Evolutionary conservation across 2,329 filamentous ascomycete genomes (phyloP).

Genomic region (Colletotrichum neosansevieriae): DNA sequence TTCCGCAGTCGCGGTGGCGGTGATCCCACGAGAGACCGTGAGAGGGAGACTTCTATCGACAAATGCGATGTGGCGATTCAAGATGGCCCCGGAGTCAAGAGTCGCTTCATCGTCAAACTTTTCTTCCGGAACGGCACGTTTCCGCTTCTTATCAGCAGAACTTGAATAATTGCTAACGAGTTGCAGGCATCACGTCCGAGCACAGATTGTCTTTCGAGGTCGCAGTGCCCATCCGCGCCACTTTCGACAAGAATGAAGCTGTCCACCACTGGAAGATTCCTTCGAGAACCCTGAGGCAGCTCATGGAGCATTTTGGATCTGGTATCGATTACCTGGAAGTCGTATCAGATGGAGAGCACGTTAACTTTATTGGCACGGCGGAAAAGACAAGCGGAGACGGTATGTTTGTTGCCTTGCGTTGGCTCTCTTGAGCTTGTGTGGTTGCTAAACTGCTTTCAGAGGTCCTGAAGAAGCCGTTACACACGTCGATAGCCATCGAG

Average conservation of each 20-base stretch:
- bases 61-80: slow-evolving; percentile 80
- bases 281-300: slow-evolving; percentile 76
- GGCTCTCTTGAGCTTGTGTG: not conserved
- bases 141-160: no score
- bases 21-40: slow-evolving; percentile 68
- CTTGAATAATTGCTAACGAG: not conserved
- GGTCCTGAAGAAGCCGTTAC: slow-evolving; percentile 82
- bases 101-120: slow-evolving; percentile 80
- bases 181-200: slow-evolving; percentile 77
- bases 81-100: slow-evolving; percentile 77
- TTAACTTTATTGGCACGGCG: slow-evolving; percentile 85
- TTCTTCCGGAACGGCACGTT: slow-evolving; percentile 75
- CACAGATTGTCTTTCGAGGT: slow-evolving; percentile 82
- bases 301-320: slow-evolving; percentile 84
- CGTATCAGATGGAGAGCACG: slow-evolving; percentile 77
- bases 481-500: slow-evolving; percentile 83
- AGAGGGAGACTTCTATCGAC: slow-evolving; percentile 78
- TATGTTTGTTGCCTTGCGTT: slow-evolving; percentile 41
- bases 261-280: slow-evolving; percentile 80
- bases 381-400: slow-evolving; percentile 78
- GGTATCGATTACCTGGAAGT: slow-evolving; percentile 86
- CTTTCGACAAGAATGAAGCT: slow-evolving; percentile 76
- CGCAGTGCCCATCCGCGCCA: slow-evolving; percentile 79
- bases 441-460: slow-evolving; percentile 57
- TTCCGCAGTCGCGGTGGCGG: slow-evolving; percentile 75